A percentile compares a stretch with the other conserved stretches of the same genome.
These are phyloP conservation scores for Penicillium bovifimosum DNA, from an alignment of 495 filamentous ascomycete species.

Conservation along the genomic window DNA sequence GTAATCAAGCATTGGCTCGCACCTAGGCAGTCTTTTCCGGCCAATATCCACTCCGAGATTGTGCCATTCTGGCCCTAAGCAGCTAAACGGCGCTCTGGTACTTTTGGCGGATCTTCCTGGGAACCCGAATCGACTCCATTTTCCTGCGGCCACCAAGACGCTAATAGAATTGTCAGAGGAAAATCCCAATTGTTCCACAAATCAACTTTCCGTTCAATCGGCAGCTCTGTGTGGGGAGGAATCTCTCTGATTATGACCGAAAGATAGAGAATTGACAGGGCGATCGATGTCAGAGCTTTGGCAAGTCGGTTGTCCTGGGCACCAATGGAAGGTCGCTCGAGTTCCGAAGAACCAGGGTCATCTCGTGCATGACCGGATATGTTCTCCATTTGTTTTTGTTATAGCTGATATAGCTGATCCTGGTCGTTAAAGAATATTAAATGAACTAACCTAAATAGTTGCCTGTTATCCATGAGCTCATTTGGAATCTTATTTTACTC, in stretches of 20 bases:
- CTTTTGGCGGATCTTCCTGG: background rate
- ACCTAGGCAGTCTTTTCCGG: background rate
- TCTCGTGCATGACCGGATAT: conserved; percentile 22
- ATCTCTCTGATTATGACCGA: too few relatives aligned
- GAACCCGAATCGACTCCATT: background rate
- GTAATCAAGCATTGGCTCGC: background rate
- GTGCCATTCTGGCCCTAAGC: background rate
- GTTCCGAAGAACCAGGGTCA: background rate
- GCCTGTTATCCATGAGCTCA: background rate
- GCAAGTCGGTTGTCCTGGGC: conserved; percentile 11
- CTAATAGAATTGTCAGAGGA: background rate
- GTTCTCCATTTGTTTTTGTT: conserved; percentile 8
- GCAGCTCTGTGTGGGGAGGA: too few relatives aligned
- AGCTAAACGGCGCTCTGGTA: background rate
- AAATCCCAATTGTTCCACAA: conserved; percentile 8
- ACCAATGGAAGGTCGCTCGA: conserved; percentile 14
- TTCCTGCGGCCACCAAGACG: background rate
- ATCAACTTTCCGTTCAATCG: background rate
- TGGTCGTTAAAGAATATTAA: background rate
- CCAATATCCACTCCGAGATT: background rate
- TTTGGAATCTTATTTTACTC: background rate
- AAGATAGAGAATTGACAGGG: too few relatives aligned
- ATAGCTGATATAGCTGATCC: background rate
- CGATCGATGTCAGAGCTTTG: too few relatives aligned
- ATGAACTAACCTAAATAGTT: background rate